phyloP scores from a whole-genome alignment of 495 filamentous ascomycete species.

The Neurospora africana region DNA sequence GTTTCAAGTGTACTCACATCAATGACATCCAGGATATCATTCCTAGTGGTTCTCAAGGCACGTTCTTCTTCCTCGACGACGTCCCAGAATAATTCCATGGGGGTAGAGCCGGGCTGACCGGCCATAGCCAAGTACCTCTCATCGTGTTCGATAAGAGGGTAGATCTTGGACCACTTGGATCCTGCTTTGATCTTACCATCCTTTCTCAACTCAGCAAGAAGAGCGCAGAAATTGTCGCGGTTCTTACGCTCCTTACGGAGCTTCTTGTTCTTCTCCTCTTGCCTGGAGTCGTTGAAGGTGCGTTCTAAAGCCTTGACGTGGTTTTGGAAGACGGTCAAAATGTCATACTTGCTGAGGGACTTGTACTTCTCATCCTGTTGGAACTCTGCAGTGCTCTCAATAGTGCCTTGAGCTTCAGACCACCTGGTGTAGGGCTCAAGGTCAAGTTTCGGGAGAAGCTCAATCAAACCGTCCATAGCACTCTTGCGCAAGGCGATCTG shows the following conservation, averaged over 20 bases:
- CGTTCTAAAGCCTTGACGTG: constrained; percentile 89
- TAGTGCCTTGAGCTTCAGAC: constrained; percentile 76
- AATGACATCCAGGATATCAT: constrained; percentile 80
- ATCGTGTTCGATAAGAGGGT: constrained; percentile 69
- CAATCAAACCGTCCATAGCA: constrained; percentile 75
- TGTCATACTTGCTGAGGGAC: constrained; percentile 74
- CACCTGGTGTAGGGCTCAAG: constrained; percentile 92
- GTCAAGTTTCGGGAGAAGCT: constrained; percentile 70
- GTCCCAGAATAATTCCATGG: constrained; percentile 97
- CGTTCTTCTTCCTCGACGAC: constrained; percentile 88
- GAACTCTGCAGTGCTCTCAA: constrained; percentile 70
- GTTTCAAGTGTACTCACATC: constrained; percentile 51
- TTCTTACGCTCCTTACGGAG: constrained; percentile 73
- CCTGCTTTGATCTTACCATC: constrained; percentile 83
- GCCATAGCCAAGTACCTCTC: constrained; percentile 75
- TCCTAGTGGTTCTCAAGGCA: constrained; percentile 65
- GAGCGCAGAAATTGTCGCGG: constrained; percentile 64
- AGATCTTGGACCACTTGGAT: constrained; percentile 78
- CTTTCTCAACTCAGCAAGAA: constrained; percentile 63
- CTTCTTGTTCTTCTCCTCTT: constrained; percentile 73
- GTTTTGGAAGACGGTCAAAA: constrained; percentile 87
- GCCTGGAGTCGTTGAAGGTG: constrained; percentile 76
- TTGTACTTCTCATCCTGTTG: constrained; percentile 82
- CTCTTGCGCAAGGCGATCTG: constrained; percentile 63
- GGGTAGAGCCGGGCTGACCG: constrained; percentile 76